Evolutionary conservation across 2,329 filamentous ascomycete species (phyloP).

Genomic region (Exophiala lecanii-corni): DNA sequence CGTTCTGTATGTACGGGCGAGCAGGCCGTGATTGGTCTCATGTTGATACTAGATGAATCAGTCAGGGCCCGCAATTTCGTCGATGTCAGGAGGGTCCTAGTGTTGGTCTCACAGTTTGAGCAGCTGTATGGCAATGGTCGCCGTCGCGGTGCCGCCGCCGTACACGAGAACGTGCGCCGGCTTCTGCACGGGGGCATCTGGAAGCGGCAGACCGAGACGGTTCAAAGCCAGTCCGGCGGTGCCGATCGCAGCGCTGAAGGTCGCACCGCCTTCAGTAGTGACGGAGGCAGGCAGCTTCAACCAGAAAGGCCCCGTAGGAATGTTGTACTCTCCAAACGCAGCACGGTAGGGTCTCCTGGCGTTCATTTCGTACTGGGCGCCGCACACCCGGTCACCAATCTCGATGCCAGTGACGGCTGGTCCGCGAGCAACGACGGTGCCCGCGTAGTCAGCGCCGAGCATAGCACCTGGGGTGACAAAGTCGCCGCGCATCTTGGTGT

Average conservation of each 20-base stretch:
- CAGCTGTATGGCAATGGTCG: conserved; percentile 27
- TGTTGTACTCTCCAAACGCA: conserved; percentile 18
- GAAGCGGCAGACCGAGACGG: conserved; percentile 13
- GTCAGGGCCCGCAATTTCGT: too few relatives aligned
- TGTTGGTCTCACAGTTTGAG: conserved; percentile 25
- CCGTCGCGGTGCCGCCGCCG: conserved; percentile 16
- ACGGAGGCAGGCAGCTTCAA: conserved; percentile 15
- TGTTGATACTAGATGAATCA: conserved; percentile 1
- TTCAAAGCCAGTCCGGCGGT: conserved; percentile 11
- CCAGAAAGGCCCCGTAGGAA: conserved; percentile 5
- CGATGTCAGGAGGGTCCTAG: too few relatives aligned
- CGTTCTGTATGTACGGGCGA: conserved; percentile 4
- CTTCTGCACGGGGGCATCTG: conserved; percentile 13
- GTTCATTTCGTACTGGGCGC: conserved; percentile 19
- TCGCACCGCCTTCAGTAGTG: conserved; percentile 4
- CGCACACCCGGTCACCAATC: conserved; percentile 17
- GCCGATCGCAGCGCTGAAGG: conserved; percentile 13
- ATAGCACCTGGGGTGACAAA: conserved; percentile 19
- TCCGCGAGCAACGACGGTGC: conserved; percentile 17
- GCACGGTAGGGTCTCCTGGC: conserved; percentile 11
- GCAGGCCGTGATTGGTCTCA: conserved; percentile 4
- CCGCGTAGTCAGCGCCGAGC: conserved; percentile 8
- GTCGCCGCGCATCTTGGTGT: conserved; percentile 25
- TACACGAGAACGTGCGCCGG: conserved; percentile 16
- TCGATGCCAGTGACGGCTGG: conserved; percentile 11